Percentiles rank a stretch among this genome's conserved stretches.
Conservation (phyloP, 139 green algal genomes). For the Ettlia oleoabundans region DNA sequence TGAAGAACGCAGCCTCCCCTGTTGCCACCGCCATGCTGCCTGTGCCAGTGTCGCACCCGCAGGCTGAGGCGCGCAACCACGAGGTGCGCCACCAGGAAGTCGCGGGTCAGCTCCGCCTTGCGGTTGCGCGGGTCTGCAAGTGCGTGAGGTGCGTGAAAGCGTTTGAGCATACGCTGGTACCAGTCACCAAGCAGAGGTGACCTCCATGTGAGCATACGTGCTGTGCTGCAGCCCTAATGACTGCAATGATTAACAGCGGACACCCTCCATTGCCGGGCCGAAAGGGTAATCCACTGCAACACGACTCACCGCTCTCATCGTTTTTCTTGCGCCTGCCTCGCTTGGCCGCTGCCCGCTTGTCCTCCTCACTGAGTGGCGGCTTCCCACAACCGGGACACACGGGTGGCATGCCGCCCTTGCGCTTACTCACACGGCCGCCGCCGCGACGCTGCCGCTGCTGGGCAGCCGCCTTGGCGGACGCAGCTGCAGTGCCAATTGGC, state of each 20-base stretch:
- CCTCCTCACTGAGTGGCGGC: slow-evolving; percentile 19
- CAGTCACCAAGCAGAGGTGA: background rate
- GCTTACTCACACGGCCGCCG: background rate
- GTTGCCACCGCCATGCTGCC: background rate
- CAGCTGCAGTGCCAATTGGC: background rate
- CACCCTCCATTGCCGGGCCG: no score
- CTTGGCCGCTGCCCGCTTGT: slow-evolving; percentile 19
- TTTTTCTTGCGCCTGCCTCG: slow-evolving; percentile 16
- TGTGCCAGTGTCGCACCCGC: background rate
- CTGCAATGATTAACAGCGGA: no score
- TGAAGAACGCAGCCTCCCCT: background rate
- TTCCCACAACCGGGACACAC: slow-evolving; percentile 18
- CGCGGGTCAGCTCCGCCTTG: slow-evolving; percentile 22
- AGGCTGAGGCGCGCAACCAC: slow-evolving; percentile 13
- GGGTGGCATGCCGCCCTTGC: slow-evolving; percentile 33
- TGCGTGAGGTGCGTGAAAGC: background rate
- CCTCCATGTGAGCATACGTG: no score
- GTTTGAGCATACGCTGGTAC: background rate
- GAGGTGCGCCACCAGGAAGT: slow-evolving; percentile 13
- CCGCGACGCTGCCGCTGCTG: background rate
- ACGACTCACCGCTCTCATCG: slow-evolving; percentile 2
- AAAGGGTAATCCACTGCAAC: background rate
- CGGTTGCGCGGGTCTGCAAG: slow-evolving; percentile 28
- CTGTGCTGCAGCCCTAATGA: no score
- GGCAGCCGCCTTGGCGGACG: background rate